Evolutionary conservation across 441 rosid genomes (phyloP), one percentile per base, ranked within the genome.

Genomic region (Euphorbia schlechtendalii): DNA sequence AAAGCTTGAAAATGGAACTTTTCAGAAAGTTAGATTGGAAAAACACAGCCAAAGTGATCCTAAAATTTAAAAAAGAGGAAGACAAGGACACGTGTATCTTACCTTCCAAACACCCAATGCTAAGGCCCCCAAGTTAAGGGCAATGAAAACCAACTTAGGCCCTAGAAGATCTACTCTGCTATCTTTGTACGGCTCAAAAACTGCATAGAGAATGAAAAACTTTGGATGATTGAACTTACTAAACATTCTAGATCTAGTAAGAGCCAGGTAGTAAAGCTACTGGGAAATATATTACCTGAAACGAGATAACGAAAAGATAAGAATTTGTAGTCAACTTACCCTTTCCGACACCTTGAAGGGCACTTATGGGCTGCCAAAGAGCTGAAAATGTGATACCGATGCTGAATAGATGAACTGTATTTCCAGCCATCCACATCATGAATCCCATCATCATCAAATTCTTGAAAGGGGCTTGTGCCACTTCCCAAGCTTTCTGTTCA

Each of bases 341-440:
- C 78, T 91, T 94, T 63, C 96, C 96, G 66, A 90, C 87, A 62
- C 90, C 93, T 81, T 91, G 99, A 59, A 93, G 92, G 56, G 99
- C 99, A 51, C 90, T 91, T 61, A 93, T 74, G 25, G 99, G 97
- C 73, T 94, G 99, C 96, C 96, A 94, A 62, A 94, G 96, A 73
- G 97, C 99, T 8, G 99, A 94, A 77, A 94, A 89, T 0, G 97
- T 91, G 56, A 94, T 94, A 56, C 99, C 99, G 70, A 94, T 94
- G 80, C 99, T 94, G 73, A 94, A 94, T 10, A 94, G 89, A 81
- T 94, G 99, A 64, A 91, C 99, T 0, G 98, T 89, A 67, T 85
- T 94, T 62, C 99, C 99, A 74, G 99, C 97, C 99, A 94, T 94
- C 99, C 99, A 94, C 99, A 94, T 94, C 99, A 94, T 94, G 76